phyloP scores from a whole-genome alignment of 1,139 yeast species.

The Suhomyces coccinellae region DNA sequence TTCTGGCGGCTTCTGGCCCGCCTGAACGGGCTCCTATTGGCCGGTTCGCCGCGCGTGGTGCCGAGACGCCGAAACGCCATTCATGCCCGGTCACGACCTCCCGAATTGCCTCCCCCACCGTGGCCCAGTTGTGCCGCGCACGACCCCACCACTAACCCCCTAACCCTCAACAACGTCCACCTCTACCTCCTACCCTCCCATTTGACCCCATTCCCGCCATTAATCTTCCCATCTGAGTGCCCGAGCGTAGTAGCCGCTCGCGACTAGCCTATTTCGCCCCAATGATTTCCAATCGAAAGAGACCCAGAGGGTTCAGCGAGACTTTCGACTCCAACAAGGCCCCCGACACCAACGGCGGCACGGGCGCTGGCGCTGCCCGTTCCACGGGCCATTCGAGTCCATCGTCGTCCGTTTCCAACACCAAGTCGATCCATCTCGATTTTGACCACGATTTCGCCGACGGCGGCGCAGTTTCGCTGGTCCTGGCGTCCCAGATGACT shows the following conservation, averaged over 20 bases:
- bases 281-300: constrained; percentile 42
- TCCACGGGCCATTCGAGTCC: constrained; percentile 4
- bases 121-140: background rate
- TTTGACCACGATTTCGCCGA: constrained; percentile 17
- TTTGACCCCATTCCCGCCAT: background rate
- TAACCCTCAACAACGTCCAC: constrained; percentile 5
- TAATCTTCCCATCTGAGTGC: background rate
- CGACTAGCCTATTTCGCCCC: constrained; percentile 5
- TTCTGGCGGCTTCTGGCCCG: too few relatives aligned
- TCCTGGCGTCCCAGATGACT: constrained; percentile 14
- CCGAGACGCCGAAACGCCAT: too few relatives aligned
- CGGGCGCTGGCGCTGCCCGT: background rate
- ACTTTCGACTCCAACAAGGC: constrained; percentile 30
- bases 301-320: constrained; percentile 51
- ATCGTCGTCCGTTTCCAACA: constrained; percentile 7
- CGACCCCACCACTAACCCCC: constrained; percentile 8
- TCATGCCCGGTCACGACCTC: too few relatives aligned
- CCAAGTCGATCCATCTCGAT: constrained; percentile 12
- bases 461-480: constrained; percentile 14
- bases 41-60: too few relatives aligned
- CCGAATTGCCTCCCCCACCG: too few relatives aligned
- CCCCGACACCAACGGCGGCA: constrained; percentile 4
- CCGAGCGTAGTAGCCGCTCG: constrained; percentile 9
- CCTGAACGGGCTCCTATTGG: too few relatives aligned
- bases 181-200: background rate